A percentile compares a stretch with the other conserved stretches of the same genome.
These are phyloP conservation scores for Penicillium frequentans DNA, from an alignment of 2,329 filamentous ascomycete genomes.

Conservation along the genomic window DNA sequence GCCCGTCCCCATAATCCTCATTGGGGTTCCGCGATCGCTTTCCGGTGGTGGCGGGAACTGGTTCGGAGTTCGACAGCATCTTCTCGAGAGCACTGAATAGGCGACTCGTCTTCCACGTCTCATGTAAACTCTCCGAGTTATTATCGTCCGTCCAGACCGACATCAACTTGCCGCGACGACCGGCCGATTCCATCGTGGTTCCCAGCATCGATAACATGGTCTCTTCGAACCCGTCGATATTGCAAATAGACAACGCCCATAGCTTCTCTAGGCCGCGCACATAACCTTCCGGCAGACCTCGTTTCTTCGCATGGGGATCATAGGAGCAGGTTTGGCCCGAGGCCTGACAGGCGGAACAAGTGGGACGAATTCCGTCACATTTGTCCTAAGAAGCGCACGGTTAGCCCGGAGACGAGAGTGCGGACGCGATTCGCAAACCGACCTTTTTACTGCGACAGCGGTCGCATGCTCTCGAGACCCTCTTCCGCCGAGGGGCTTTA, in stretches of 20 bases:
- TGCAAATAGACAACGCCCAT: constrained; percentile 46
- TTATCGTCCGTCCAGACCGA: constrained; percentile 42
- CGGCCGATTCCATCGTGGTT: constrained; percentile 32
- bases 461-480: constrained; percentile 48
- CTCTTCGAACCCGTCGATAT: constrained; percentile 47
- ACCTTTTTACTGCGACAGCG: constrained; percentile 48
- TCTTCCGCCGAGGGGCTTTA: constrained; percentile 43
- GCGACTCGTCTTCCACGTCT: constrained; percentile 45
- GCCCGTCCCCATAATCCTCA: constrained; percentile 18
- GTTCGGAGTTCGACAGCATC: constrained; percentile 38
- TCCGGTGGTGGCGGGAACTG: constrained; percentile 18
- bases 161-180: constrained; percentile 35
- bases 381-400: constrained; percentile 31
- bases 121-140: constrained; percentile 44
- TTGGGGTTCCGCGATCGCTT: constrained; percentile 38
- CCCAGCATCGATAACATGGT: constrained; percentile 41
- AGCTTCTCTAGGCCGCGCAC: constrained; percentile 49
- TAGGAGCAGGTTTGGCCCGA: constrained; percentile 45
- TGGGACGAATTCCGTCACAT: constrained; percentile 46
- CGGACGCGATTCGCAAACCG: constrained; percentile 1
- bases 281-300: constrained; percentile 48
- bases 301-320: constrained; percentile 46
- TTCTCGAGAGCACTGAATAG: constrained; percentile 42
- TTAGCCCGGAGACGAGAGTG: neutral
- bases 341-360: constrained; percentile 43